These are phyloP conservation scores for Paramecium sexaurelia DNA, from an alignment of 73 alveolate genomes.

Conservation along the genomic window DNA sequence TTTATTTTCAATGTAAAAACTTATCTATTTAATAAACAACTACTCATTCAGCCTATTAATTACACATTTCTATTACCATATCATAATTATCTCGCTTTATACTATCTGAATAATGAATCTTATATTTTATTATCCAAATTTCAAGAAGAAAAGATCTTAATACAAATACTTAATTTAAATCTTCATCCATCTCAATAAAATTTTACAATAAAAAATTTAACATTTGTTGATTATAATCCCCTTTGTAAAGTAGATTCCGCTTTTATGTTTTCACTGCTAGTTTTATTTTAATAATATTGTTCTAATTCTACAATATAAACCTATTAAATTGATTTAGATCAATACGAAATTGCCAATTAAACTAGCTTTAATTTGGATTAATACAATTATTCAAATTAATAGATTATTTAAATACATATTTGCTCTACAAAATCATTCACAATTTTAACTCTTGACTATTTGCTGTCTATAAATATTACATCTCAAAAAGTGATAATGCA, in stretches of 20 bases:
- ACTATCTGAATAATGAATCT: not conserved
- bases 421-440: not conserved
- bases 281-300: not conserved
- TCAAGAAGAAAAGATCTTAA: not conserved
- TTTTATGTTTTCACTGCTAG: not conserved
- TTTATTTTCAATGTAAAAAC: not conserved
- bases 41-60: not conserved
- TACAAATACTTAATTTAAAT: not conserved
- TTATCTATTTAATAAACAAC: not conserved
- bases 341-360: not conserved
- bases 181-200: not conserved
- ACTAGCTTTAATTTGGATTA: not conserved
- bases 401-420: not conserved
- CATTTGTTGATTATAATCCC: not conserved
- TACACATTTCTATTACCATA: not conserved
- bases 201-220: not conserved
- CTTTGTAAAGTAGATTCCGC: not conserved
- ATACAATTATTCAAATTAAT: not conserved
- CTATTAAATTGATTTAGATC: not conserved
- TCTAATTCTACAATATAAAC: not conserved
- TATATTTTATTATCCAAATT: not conserved
- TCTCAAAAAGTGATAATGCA: too few relatives aligned
- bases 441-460: not conserved
- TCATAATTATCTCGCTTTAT: not conserved
- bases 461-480: not conserved